A percentile compares a stretch with the other conserved stretches of the same genome.
phyloP scores from a whole-genome alignment of 257 asterid species.

The Fraxinus quadrangulata region DNA sequence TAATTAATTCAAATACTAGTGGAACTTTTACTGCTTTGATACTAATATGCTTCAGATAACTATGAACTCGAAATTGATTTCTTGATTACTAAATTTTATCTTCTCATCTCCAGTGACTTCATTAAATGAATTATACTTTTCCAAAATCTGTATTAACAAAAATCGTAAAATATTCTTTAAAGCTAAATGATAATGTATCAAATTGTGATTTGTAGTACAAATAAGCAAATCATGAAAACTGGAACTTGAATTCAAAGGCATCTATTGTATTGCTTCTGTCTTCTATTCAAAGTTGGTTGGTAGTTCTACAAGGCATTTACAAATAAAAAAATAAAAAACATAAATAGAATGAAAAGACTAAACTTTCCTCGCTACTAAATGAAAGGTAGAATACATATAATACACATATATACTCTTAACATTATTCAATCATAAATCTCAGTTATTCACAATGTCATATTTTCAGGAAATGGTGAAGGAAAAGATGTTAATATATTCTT shows the following conservation, averaged over 20 bases:
- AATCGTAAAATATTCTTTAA: not conserved
- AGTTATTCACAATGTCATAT: constrained; percentile 10
- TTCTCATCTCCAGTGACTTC: not conserved
- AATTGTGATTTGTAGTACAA: not conserved
- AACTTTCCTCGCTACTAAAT: too few relatives aligned
- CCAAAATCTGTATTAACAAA: not conserved
- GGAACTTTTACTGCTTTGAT: not conserved
- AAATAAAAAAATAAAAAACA: too few relatives aligned
- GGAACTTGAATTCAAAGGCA: too few relatives aligned
- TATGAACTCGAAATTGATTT: not conserved
- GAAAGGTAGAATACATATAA: too few relatives aligned
- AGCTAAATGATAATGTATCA: not conserved
- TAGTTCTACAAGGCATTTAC: too few relatives aligned
- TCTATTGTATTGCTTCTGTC: too few relatives aligned
- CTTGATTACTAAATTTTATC: not conserved
- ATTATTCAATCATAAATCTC: constrained; percentile 3
- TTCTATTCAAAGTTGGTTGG: too few relatives aligned
- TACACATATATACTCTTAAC: too few relatives aligned
- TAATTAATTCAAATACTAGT: not conserved
- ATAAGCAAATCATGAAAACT: too few relatives aligned
- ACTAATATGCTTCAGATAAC: not conserved
- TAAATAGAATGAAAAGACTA: too few relatives aligned
- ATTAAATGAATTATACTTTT: not conserved
- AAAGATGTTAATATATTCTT: constrained; percentile 61
- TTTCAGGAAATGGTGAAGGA: constrained; percentile 94